Conservation (phyloP, 2,329 filamentous ascomycete species). For the Epicoccum nigrum region DNA sequence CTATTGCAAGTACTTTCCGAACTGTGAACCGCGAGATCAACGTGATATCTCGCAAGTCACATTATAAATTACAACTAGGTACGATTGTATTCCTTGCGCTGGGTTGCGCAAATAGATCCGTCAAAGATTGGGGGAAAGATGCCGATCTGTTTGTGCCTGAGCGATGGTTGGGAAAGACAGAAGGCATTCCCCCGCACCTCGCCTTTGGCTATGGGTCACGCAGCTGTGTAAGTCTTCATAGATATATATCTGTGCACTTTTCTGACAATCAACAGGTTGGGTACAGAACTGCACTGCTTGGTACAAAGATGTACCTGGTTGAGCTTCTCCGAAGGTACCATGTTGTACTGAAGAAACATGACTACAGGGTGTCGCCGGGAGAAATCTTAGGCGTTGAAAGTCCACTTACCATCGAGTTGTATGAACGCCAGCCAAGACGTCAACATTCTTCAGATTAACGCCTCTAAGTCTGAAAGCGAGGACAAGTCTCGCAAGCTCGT, state of each 20-base stretch:
- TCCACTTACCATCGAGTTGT: neutral
- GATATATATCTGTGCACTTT: neutral
- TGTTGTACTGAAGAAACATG: neutral
- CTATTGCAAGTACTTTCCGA: conserved; percentile 3
- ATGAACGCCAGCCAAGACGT: neutral
- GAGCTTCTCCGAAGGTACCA: neutral
- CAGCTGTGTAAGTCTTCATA: neutral
- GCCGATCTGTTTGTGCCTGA: neutral
- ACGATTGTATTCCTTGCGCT: neutral
- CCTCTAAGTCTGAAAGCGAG: neutral
- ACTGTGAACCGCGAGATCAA: neutral
- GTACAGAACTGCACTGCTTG: neutral
- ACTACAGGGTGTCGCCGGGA: neutral
- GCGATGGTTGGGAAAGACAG: neutral
- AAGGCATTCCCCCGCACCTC: neutral
- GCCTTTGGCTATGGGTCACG: neutral
- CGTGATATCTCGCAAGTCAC: neutral
- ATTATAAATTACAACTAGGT: neutral
- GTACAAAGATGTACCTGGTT: neutral
- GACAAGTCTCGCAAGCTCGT: neutral
- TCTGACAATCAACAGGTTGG: neutral
- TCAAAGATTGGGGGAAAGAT: neutral
- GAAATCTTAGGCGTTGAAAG: neutral
- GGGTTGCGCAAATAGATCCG: neutral
- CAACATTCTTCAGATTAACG: neutral